Conservation (phyloP, 2,329 filamentous ascomycete species). For the Curvularia sp. region DNA sequence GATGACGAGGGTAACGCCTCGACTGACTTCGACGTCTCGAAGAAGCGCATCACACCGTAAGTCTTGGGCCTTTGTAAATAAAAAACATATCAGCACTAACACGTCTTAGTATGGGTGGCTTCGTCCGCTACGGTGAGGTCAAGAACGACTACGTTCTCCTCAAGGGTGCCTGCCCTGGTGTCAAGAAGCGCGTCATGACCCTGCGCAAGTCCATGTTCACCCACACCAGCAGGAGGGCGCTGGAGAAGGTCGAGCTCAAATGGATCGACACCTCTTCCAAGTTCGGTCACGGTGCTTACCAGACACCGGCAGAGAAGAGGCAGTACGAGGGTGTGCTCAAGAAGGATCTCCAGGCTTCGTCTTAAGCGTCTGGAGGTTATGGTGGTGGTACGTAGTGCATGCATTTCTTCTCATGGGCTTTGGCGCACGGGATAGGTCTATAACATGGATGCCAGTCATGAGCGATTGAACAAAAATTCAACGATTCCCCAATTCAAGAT, state of each 20-base stretch:
- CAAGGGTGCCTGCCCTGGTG: conserved; percentile 97
- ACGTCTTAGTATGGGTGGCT: conserved; percentile 84
- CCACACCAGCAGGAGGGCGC: conserved; percentile 91
- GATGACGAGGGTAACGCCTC: conserved; percentile 89
- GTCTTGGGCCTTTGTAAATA: conserved; percentile 55
- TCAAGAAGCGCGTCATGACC: conserved; percentile 99
- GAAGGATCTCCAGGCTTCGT: conserved; percentile 79
- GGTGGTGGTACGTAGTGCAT: conserved; percentile 36
- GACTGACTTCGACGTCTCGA: conserved; percentile 94
- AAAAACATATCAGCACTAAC: conserved; percentile 44
- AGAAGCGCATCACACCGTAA: conserved; percentile 99
- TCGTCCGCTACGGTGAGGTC: conserved; percentile 98
- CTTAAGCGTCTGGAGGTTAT: conserved; percentile 53
- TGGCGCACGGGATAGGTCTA: conserved; percentile 50
- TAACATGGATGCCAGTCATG: conserved; percentile 41
- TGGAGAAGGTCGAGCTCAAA: conserved; percentile 99
- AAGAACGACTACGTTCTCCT: conserved; percentile 99
- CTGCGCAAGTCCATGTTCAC: conserved; percentile 98
- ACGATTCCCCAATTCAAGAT: conserved; percentile 49
- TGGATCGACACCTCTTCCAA: conserved; percentile 99
- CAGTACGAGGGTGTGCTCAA: conserved; percentile 98
- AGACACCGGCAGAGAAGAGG: conserved; percentile 98
- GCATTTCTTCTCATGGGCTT: conserved; percentile 46
- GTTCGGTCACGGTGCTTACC: conserved; percentile 99
- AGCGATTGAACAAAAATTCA: conserved; percentile 47